Evolutionary conservation across 2,329 filamentous ascomycete species (phyloP), one percentile per base, ranked within the genome.

Genomic region (Hymenoscyphus infarciens): DNA sequence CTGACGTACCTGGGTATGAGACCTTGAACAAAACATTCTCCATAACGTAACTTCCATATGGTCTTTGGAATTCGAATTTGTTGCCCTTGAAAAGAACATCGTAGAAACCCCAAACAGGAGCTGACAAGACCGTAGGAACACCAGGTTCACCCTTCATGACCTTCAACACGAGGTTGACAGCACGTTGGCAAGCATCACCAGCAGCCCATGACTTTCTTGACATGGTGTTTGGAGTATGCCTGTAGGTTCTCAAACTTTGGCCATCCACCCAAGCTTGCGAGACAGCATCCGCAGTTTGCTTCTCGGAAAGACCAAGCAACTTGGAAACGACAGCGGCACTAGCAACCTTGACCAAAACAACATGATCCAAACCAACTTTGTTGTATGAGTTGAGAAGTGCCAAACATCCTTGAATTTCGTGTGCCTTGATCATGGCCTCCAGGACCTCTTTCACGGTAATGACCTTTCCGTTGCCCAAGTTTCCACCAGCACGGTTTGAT

Each of bases 11-110:
- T 74, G 94, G 94, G 77, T 97, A 98, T 55, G 95, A 99, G 65
- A 99, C 95, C 86, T 99, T 99, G 89, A 99, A 99, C 68, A 99
- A 87, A 65, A 99, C 92, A 75, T 98, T 99, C 87, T 99, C 95
- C 95, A 99, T 99, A 70, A 99, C 95, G 78, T 99, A 99, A 83
- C 90, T 96, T 75, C 93, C 94, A 75, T 99, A 99, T 63, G 89
- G 87, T 67, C 95, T 88, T 83, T 98, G 94, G 84, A 97, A 99
- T 77, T 92, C 82, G 77, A 99, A 99, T 79, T 91, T 91, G 73
- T 96, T 92, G 79, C 92, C 92, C 82, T 93, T 91, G 84, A 98
- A 99, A 68, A 96, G 85, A 68, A 98, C 93, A 75, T 99, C 95
- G 80, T 99, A 99, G 85, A 98, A 99, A 64, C 95, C 95, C 95